Evolutionary conservation across 352 stramenopile genomes (phyloP).

Genomic region (Globisporangium abappressorium): DNA sequence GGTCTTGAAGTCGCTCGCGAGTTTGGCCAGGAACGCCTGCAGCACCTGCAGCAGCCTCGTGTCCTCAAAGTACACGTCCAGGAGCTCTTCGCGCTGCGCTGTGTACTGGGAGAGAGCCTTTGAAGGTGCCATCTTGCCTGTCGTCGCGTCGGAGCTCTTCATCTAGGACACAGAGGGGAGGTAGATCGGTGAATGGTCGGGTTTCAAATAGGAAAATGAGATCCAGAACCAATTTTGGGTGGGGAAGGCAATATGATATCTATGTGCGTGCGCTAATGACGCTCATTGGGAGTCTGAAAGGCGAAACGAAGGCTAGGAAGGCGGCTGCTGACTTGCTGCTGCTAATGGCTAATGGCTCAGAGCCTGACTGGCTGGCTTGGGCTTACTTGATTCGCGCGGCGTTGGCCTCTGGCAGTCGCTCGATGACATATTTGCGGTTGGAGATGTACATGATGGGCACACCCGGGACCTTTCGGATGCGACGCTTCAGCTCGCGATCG

Average conservation of each 20-base stretch:
- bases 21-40: conserved; percentile 23
- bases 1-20: conserved; percentile 28
- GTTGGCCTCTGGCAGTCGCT: conserved; percentile 98
- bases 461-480: conserved; percentile 99
- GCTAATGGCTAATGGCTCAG: neutral
- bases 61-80: conserved; percentile 41
- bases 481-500: conserved; percentile 98
- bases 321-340: neutral
- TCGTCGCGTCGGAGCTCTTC: neutral
- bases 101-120: conserved; percentile 19
- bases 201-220: neutral
- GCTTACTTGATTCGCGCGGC: conserved; percentile 85
- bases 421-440: conserved; percentile 98
- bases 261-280: neutral
- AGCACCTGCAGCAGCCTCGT: conserved; percentile 40
- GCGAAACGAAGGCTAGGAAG: too few relatives aligned
- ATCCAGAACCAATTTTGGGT: neutral
- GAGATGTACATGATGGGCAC: conserved; percentile 99
- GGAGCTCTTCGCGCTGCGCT: conserved; percentile 27
- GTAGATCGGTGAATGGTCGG: neutral
- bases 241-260: conserved; percentile 14
- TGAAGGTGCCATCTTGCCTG: neutral
- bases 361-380: neutral
- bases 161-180: neutral
- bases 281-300: neutral